Conservation (phyloP, 2,329 filamentous ascomycete species). For the Xylariaceae sp. region DNA sequence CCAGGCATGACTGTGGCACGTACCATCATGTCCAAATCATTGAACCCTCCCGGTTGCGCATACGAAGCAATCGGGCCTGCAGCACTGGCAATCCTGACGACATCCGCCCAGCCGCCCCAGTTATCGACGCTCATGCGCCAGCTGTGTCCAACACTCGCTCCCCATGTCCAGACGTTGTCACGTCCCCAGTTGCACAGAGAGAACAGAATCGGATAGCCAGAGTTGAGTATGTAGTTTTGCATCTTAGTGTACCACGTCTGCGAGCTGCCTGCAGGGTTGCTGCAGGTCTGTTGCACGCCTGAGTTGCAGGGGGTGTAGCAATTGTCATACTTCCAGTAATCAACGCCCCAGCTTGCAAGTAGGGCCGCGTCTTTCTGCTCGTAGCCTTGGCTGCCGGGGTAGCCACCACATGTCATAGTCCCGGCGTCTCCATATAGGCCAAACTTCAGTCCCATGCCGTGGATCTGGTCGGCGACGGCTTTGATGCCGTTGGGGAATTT, state of each 20-base stretch:
- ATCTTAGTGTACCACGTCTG: slow-evolving; percentile 1
- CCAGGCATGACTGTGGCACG: not conserved
- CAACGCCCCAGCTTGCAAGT: not conserved
- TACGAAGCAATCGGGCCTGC: not conserved
- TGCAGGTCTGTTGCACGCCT: not conserved
- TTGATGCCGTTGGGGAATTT: slow-evolving; percentile 48
- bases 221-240: not conserved
- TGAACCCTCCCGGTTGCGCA: not conserved
- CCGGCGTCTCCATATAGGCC: slow-evolving; percentile 52
- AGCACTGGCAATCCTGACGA: not conserved
- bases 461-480: slow-evolving; percentile 43
- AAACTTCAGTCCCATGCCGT: slow-evolving; percentile 45
- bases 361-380: not conserved
- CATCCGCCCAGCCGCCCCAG: not conserved
- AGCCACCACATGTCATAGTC: slow-evolving; percentile 56
- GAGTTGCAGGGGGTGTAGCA: slow-evolving; percentile 1
- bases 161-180: not conserved
- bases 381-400: slow-evolving; percentile 36
- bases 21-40: slow-evolving; percentile 1
- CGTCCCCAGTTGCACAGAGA: slow-evolving; percentile 1
- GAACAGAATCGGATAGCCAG: not conserved
- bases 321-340: slow-evolving; percentile 5
- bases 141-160: not conserved
- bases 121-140: slow-evolving; percentile 4
- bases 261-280: not conserved